Base-by-base conservation (phyloP, 352 stramenopile species). In the Phytophthora ohioensis region DNA sequence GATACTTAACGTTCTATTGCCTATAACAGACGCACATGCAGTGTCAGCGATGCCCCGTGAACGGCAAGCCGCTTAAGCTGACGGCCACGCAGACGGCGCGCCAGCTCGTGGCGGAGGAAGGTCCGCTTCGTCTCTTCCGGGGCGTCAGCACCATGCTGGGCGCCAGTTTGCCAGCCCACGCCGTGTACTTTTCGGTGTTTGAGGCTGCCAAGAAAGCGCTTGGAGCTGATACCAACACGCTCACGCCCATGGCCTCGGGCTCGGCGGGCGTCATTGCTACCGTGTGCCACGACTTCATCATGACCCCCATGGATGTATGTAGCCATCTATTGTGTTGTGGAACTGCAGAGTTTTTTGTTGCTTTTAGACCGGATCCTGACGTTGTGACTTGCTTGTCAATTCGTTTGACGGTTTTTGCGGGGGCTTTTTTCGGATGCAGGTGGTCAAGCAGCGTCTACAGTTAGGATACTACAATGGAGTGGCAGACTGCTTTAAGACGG, bases 371-470 rank as follows among this genome's bases (percentile, higher is more conserved):
- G 21, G 13, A 43, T 62, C 8, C 12, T 76, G 52, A 51, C 32
- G 15, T 36, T 51, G 21, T 43, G 13, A 36, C 27, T 43, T 61
- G 30, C 27, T 36, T 49, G 17, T 57, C 39, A 10, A 27, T 27
- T 27, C 21, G 21, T 27, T 53, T 15, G 35, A 3, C 49, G 21
- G 57, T 39, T 52, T 51, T 32, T 52, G 15, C n/a, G 17, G 34
- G 8, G 6, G 38, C 45, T 13, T 36, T 58, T 52, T 27, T 39
- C 35, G 15, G n/a, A 32, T 64, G 39, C 52, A 94, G 87, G 97
- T 99, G 0, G 79, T 99, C 47, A 99, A 99, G 85, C 98, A 99
- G 83, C 89, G 98, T 35, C 84, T 99, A 72, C 98, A 99, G 82
- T 90, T 99, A 67, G 98, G 98, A 57, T 98, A 99, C 81, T 99